Evolutionary conservation across 1,139 yeast genomes (phyloP).

Genomic region (Candida neerlandica): DNA sequence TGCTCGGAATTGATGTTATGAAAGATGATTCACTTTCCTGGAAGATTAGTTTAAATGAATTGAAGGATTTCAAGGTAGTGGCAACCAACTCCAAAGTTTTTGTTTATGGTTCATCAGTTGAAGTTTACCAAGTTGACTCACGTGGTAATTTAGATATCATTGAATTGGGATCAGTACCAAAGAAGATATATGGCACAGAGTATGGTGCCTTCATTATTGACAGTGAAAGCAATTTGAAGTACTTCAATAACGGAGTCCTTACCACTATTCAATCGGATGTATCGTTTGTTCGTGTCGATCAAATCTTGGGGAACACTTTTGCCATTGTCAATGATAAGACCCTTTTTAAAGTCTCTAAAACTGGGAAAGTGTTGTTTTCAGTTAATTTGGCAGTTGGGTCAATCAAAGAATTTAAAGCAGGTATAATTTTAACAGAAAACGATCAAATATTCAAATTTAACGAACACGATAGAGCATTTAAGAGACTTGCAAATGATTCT

Average conservation of each 20-base stretch:
- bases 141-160: constrained; percentile 10
- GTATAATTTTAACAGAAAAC: constrained; percentile 20
- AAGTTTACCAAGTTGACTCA: constrained; percentile 12
- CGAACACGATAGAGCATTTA: constrained; percentile 11
- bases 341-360: constrained; percentile 15
- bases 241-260: constrained; percentile 5
- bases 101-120: constrained; percentile 9
- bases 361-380: constrained; percentile 10
- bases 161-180: constrained; percentile 6
- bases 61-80: constrained; percentile 4
- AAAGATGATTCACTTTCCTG: constrained; percentile 16
- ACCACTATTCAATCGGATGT: constrained; percentile 6
- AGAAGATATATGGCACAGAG: constrained; percentile 8
- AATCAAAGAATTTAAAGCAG: constrained; percentile 23
- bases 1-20: constrained; percentile 25
- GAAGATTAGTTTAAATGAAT: constrained; percentile 16
- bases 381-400: constrained; percentile 12
- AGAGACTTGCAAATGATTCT: constrained; percentile 15
- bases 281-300: constrained; percentile 12
- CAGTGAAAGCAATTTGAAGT: constrained; percentile 16
- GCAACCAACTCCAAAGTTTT: constrained; percentile 8
- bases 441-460: constrained; percentile 21
- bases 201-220: constrained; percentile 24
- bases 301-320: constrained; percentile 15
- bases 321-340: constrained; percentile 17